phyloP scores from a whole-genome alignment of 768 basidiomycete genomes.

The Stropharia rugosoannulata region DNA sequence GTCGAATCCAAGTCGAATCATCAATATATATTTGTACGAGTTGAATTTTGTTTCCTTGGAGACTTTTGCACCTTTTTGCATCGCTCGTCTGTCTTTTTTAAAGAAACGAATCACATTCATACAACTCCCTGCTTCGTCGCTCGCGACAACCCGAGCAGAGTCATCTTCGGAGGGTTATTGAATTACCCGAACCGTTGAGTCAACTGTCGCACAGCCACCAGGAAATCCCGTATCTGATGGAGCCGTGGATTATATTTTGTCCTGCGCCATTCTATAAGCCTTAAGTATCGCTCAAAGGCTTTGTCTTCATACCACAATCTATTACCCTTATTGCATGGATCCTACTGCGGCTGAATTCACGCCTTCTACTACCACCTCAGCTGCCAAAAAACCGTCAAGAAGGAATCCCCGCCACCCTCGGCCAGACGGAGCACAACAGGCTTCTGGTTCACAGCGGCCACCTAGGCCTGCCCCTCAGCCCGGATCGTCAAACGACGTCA shows the following conservation, averaged over 20 bases:
- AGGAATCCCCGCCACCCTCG: background rate
- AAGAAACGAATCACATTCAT: no score
- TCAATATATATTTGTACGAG: no score
- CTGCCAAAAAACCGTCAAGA: background rate
- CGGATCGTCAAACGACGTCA: slow-evolving; percentile 8
- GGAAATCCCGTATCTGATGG: no score
- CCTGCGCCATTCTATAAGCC: background rate
- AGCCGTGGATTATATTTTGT: background rate
- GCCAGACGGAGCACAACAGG: background rate
- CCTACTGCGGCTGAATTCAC: background rate
- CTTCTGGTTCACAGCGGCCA: background rate
- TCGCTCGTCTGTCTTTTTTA: no score
- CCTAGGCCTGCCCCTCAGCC: background rate
- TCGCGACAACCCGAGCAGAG: no score
- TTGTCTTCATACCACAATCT: background rate
- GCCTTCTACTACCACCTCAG: background rate
- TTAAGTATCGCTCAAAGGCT: no score
- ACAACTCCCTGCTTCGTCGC: no score
- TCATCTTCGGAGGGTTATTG: no score
- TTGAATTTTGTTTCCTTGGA: no score
- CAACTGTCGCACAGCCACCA: no score
- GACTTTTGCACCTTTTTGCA: no score
- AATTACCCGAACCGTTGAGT: no score
- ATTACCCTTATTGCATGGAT: background rate
- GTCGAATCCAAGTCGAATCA: background rate